Conservation (phyloP, 306 rosid species). For the Fragaria nilgerrensis region DNA sequence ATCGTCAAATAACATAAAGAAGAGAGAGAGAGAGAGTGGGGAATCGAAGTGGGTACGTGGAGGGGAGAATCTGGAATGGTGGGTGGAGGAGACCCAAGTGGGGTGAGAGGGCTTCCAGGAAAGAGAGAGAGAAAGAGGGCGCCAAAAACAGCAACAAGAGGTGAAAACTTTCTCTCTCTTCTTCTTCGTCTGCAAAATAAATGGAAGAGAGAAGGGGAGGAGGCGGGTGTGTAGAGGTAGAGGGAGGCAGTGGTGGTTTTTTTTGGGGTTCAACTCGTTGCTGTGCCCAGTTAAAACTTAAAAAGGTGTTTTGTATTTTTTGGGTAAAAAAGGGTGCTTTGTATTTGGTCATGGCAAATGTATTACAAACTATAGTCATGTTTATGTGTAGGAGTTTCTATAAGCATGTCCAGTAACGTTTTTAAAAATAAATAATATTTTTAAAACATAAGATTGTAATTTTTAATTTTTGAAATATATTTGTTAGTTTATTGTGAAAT, state of each 20-base stretch:
- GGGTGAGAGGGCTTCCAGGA: background rate
- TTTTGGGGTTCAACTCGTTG: too few relatives aligned
- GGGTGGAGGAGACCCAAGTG: background rate
- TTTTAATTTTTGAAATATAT: too few relatives aligned
- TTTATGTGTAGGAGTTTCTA: too few relatives aligned
- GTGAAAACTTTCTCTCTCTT: background rate
- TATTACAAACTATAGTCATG: too few relatives aligned
- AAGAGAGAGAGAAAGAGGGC: background rate
- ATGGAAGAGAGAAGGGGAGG: background rate
- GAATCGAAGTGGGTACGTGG: slow-evolving; percentile 35
- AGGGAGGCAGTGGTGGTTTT: background rate
- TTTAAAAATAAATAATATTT: too few relatives aligned
- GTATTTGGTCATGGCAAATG: too few relatives aligned
- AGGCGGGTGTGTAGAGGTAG: background rate
- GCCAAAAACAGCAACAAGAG: background rate
- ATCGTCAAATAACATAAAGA: slow-evolving; percentile 7
- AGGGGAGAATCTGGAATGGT: slow-evolving; percentile 10
- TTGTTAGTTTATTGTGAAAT: too few relatives aligned
- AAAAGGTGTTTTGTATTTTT: too few relatives aligned
- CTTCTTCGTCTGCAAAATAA: background rate
- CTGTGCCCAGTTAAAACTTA: too few relatives aligned
- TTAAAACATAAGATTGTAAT: too few relatives aligned
- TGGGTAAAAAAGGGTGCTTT: too few relatives aligned
- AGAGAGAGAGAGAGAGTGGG: slow-evolving; percentile 21
- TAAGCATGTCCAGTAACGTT: too few relatives aligned